phyloP scores from a whole-genome alignment of 2,329 filamentous ascomycete species.

The Paecilomyces variotii region DNA sequence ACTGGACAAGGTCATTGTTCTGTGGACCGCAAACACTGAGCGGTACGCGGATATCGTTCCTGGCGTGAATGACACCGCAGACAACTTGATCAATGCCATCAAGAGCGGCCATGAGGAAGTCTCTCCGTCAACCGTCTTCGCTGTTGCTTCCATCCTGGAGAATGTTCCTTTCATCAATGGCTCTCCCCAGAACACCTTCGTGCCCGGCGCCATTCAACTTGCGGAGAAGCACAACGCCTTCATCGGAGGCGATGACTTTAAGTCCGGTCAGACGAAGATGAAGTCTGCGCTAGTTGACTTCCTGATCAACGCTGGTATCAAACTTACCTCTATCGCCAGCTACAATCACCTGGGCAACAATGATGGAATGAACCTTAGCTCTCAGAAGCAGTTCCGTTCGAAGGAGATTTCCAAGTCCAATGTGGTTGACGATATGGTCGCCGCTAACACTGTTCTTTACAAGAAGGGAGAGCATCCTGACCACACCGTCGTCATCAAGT shows the following conservation, averaged over 20 bases:
- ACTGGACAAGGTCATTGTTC: conserved; percentile 92
- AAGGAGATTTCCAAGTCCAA: conserved; percentile 99
- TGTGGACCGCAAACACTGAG: conserved; percentile 99
- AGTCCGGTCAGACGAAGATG: conserved; percentile 99
- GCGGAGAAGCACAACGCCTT: conserved; percentile 81
- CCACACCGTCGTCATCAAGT: conserved; percentile 99
- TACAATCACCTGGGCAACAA: conserved; percentile 99
- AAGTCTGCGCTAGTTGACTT: conserved; percentile 98
- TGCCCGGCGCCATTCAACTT: conserved; percentile 82
- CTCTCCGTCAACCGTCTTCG: conserved; percentile 92
- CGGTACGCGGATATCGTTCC: conserved; percentile 81
- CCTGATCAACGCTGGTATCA: conserved; percentile 96
- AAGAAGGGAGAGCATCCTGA: conserved; percentile 88
- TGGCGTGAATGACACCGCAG: conserved; percentile 92
- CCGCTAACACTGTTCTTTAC: conserved; percentile 87
- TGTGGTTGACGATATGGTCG: conserved; percentile 99
- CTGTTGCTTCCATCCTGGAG: conserved; percentile 89
- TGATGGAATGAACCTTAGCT: conserved; percentile 96
- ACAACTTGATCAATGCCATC: conserved; percentile 84
- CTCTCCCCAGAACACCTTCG: conserved; percentile 97
- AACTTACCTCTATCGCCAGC: conserved; percentile 94
- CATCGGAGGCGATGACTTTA: conserved; percentile 98
- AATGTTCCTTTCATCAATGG: conserved; percentile 94
- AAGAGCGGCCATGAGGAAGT: conserved; percentile 80
- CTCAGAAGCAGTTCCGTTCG: conserved; percentile 95